phyloP scores from a whole-genome alignment of 345 rosid genomes.

The Heritiera littoralis region DNA sequence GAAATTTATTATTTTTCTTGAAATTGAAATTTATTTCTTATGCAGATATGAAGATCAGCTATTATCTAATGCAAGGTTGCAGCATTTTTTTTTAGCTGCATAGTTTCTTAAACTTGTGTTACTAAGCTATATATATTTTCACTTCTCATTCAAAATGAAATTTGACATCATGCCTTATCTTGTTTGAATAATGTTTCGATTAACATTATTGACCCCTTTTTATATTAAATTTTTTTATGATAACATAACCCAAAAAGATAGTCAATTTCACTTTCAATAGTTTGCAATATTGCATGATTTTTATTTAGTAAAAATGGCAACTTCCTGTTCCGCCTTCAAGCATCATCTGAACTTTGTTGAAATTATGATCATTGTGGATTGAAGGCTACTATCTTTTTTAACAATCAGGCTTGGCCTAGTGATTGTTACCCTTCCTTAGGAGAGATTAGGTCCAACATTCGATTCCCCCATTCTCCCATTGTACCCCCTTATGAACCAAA shows the following conservation, averaged over 20 bases:
- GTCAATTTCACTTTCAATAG: not conserved
- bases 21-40: slow-evolving; percentile 7
- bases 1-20: slow-evolving; percentile 12
- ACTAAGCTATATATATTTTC: not conserved
- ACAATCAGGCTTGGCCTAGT: no score
- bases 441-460: no score
- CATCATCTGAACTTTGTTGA: not conserved
- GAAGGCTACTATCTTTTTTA: not conserved
- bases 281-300: not conserved
- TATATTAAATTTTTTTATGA: not conserved
- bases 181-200: not conserved
- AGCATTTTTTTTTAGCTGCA: not conserved
- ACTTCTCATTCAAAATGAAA: not conserved
- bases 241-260: not conserved
- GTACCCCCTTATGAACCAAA: no score
- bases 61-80: slow-evolving; percentile 5
- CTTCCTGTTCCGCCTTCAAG: not conserved
- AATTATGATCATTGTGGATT: not conserved
- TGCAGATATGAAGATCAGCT: not conserved
- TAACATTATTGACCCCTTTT: not conserved
- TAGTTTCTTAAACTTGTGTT: not conserved
- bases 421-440: no score
- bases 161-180: not conserved
- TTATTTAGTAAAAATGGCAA: not conserved
- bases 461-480: no score